Evolutionary conservation across 2,329 filamentous ascomycete species (phyloP).

Genomic region (Alternaria metachromatica): DNA sequence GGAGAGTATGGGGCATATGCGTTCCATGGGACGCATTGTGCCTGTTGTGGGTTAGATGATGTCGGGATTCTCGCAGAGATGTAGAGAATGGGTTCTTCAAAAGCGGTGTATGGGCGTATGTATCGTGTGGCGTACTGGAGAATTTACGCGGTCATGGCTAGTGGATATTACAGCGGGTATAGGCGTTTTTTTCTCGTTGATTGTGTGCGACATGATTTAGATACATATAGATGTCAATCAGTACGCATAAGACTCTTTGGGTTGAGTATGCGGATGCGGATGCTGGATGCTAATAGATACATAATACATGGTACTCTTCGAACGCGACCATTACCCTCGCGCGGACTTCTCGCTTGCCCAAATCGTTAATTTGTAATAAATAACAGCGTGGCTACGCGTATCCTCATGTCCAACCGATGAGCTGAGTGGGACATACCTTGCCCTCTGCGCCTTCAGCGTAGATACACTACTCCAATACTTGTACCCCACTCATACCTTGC

Average conservation of each 20-base stretch:
- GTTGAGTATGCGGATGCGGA: neutral
- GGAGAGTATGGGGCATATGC: constrained; percentile 5
- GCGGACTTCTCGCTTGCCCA: neutral
- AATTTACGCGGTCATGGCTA: neutral
- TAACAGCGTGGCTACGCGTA: neutral
- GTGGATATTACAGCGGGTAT: neutral
- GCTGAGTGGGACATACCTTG: neutral
- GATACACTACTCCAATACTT: neutral
- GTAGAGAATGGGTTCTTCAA: neutral
- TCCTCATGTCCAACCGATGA: neutral
- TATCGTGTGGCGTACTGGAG: neutral
- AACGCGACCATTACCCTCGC: neutral
- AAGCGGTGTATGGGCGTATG: neutral
- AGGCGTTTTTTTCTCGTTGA: neutral
- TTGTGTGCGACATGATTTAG: neutral
- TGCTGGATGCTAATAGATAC: neutral
- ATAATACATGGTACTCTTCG: neutral
- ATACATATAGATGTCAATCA: neutral
- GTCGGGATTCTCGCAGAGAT: neutral
- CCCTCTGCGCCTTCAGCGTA: neutral
- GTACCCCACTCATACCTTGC: constrained; percentile 28
- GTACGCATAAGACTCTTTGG: neutral
- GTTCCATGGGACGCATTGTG: constrained; percentile 25
- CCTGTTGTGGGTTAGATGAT: constrained; percentile 27
- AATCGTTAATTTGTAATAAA: neutral